Base-by-base conservation (phyloP, 1,139 yeast species). In the Nadsonia starkeyi-henricii region DNA sequence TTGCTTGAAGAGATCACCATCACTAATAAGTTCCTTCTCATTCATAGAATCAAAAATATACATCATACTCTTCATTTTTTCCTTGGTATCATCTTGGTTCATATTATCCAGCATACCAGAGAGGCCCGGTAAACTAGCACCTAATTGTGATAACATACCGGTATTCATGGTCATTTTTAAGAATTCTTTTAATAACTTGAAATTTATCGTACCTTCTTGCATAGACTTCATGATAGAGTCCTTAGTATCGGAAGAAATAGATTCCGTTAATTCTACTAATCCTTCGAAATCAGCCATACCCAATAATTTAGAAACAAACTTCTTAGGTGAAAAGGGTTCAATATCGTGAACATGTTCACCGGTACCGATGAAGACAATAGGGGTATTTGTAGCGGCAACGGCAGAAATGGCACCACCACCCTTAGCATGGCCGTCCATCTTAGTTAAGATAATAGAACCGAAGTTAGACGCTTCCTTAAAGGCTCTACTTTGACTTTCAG, bases 361-460 rank as follows among this genome's bases (percentile, higher is more conserved):
- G 1, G 97, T 89, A 75, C 98, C 98, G 51, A 91, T 91, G 62
- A 91, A 91, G 8, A 84, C 85, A 58, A 91, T 84, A n/a, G 98
- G 98, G 0, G 97, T 91, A 51, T 84, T 75, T 15, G 98, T 89
- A 1, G 96, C 94, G 1, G 98, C 98, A 49, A 91, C 97, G 0
- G 98, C 98, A 43, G 96, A 86, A 50, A 91, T 88, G 23, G 98
- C 98, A 72, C 98, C 98, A 69, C 98, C 98, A 63, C 98, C 98
- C 67, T 85, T 91, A 42, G 98, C 98, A 62, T 91, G 97, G 45
- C 98, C 98, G 65, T 91, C 98, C 95, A 91, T 82, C 65, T 91
- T 91, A 28, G 98, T 91, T 62, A 91, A 74, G 53, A 91, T 84
- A 55, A 91, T 91, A 23, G 97, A 89, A 60, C 98, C 98, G 61